A percentile compares a stretch with the other conserved stretches of the same genome.
Evolutionary conservation across 2,329 filamentous ascomycete species (phyloP).

Genomic region (Elsinoe perseae): DNA sequence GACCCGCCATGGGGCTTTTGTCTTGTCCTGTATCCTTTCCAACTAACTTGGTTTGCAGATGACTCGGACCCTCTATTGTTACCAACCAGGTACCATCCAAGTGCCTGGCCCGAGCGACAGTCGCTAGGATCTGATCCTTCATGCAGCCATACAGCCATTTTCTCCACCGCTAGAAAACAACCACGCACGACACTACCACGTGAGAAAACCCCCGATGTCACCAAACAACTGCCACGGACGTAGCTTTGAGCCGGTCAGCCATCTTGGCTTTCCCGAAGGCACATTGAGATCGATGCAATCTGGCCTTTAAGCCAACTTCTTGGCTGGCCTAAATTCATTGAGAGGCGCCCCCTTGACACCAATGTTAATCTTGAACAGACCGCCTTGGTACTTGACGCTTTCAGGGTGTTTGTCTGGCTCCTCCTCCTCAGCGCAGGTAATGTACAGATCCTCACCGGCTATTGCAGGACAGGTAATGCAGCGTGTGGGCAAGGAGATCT

Average conservation of each 20-base stretch:
- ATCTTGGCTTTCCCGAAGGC: not conserved
- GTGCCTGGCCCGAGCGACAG: not conserved
- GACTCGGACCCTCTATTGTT: not conserved
- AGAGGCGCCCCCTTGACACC: constrained; percentile 58
- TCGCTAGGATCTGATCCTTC: constrained; percentile 10
- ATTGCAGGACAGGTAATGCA: constrained; percentile 79
- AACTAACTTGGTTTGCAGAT: not conserved
- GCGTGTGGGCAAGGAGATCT: constrained; percentile 67
- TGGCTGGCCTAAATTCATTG: constrained; percentile 47
- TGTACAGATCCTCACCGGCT: constrained; percentile 63
- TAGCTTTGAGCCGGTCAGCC: not conserved
- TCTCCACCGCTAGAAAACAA: not conserved
- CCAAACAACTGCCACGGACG: not conserved
- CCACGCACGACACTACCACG: not conserved
- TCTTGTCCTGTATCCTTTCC: not conserved
- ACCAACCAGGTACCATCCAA: not conserved
- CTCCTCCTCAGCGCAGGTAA: constrained; percentile 69
- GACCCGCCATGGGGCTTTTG: not conserved
- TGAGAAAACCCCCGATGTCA: not conserved
- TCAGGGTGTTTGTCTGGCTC: constrained; percentile 55
- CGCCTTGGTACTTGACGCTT: constrained; percentile 59
- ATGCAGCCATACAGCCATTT: constrained; percentile 1
- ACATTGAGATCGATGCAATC: not conserved
- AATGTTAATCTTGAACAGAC: constrained; percentile 69
- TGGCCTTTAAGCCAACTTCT: not conserved